phyloP scores from a whole-genome alignment of 2,329 filamentous ascomycete species.

The Pyrenochaeta sp. region DNA sequence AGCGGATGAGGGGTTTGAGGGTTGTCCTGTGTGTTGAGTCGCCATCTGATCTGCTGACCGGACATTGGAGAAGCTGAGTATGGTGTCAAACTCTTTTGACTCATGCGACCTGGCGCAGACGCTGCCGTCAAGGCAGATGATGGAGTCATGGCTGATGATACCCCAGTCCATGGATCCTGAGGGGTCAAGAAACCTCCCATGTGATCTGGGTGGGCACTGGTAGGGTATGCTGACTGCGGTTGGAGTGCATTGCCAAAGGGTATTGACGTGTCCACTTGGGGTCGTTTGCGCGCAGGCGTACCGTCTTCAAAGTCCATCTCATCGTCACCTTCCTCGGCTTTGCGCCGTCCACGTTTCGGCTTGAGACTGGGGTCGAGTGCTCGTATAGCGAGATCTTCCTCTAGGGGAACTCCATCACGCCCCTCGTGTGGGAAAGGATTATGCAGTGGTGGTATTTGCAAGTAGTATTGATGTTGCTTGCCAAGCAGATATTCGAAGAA shows the following conservation, averaged over 20 bases:
- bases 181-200: conserved; percentile 55
- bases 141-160: conserved; percentile 48
- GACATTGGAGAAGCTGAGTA: conserved; percentile 55
- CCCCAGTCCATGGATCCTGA: conserved; percentile 58
- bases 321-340: conserved; percentile 64
- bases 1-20: conserved; percentile 76
- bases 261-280: conserved; percentile 65
- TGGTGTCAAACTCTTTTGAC: conserved; percentile 46
- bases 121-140: conserved; percentile 45
- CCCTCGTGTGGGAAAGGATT: conserved; percentile 70
- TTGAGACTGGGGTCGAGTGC: conserved; percentile 80
- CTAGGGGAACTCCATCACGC: conserved; percentile 82
- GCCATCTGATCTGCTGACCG: conserved; percentile 57
- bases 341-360: conserved; percentile 69
- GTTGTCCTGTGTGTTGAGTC: conserved; percentile 66
- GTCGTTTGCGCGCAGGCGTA: conserved; percentile 63
- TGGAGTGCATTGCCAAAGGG: conserved; percentile 48
- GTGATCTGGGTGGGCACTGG: conserved; percentile 65
- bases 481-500: conserved; percentile 91
- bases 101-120: conserved; percentile 46
- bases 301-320: conserved; percentile 62
- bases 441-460: conserved; percentile 72
- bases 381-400: conserved; percentile 88
- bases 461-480: conserved; percentile 81
- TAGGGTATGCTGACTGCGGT: conserved; percentile 60